phyloP scores from a whole-genome alignment of 2,329 filamentous ascomycete genomes.

The Capronia epimyces region DNA sequence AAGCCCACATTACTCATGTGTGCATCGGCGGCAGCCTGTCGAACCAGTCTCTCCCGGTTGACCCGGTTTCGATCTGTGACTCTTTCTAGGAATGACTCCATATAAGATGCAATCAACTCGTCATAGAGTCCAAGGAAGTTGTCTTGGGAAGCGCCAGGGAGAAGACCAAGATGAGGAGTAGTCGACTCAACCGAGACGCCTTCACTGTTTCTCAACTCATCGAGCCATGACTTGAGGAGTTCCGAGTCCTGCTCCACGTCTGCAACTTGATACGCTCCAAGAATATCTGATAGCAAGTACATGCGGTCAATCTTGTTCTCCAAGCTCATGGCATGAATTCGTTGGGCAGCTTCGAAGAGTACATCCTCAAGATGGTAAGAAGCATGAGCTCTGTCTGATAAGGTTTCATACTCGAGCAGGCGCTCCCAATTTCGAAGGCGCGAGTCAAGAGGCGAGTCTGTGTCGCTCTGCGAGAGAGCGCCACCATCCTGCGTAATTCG shows the following conservation, averaged over 20 bases:
- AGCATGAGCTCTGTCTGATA: background rate
- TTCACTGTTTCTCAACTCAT: background rate
- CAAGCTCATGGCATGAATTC: background rate
- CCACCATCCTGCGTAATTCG: background rate
- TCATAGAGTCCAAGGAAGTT: conserved; percentile 13
- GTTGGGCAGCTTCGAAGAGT: conserved; percentile 2
- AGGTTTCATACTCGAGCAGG: conserved; percentile 2
- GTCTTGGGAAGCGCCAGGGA: background rate
- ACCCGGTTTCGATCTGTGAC: conserved; percentile 22
- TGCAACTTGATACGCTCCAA: background rate
- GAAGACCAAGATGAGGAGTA: background rate
- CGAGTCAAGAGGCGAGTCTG: background rate
- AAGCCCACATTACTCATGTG: conserved; percentile 12
- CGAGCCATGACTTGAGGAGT: background rate
- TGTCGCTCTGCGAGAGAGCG: background rate
- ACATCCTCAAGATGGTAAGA: background rate
- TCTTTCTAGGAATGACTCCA: conserved; percentile 11
- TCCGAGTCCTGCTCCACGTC: conserved; percentile 17
- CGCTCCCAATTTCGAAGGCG: conserved; percentile 9
- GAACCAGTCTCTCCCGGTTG: conserved; percentile 22
- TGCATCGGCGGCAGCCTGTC: conserved; percentile 13
- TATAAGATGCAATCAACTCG: conserved; percentile 2
- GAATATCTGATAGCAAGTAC: conserved; percentile 9
- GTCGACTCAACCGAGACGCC: conserved; percentile 1
- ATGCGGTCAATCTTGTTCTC: background rate